These are phyloP conservation scores for Metschnikowia gruessii DNA, from an alignment of 805 yeast species.

Conservation along the genomic window DNA sequence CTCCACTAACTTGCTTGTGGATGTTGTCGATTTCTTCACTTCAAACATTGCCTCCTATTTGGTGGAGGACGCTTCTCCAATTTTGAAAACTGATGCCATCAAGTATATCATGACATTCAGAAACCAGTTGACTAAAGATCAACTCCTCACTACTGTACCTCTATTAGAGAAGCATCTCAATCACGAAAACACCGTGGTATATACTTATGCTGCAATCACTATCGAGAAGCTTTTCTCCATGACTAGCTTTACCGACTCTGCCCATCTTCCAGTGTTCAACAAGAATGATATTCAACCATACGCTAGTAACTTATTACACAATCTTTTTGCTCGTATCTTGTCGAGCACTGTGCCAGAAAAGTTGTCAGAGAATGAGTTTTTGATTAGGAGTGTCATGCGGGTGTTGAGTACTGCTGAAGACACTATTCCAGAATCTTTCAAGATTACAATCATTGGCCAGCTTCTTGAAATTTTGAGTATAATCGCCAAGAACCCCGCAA, in stretches of 20 bases:
- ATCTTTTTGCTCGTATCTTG: constrained; percentile 64
- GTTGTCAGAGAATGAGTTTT: constrained; percentile 89
- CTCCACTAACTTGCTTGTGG: constrained; percentile 78
- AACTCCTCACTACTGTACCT: constrained; percentile 76
- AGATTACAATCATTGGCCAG: constrained; percentile 55
- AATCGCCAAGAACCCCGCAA: constrained; percentile 87
- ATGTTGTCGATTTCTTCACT: constrained; percentile 82
- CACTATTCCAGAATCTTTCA: constrained; percentile 43
- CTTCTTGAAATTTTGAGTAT: constrained; percentile 64
- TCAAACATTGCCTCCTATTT: constrained; percentile 81
- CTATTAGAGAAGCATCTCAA: constrained; percentile 65
- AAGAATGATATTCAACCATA: constrained; percentile 67
- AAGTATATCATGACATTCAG: constrained; percentile 86
- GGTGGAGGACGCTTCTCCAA: constrained; percentile 62
- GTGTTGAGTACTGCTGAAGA: constrained; percentile 72
- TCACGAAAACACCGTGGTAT: constrained; percentile 68
- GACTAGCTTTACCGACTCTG: constrained; percentile 52
- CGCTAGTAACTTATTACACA: constrained; percentile 58
- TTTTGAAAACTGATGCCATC: constrained; percentile 87
- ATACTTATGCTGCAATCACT: constrained; percentile 91
- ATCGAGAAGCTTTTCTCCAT: constrained; percentile 83
- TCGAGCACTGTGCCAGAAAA: constrained; percentile 67
- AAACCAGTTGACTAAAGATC: constrained; percentile 87
- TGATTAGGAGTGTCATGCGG: constrained; percentile 87
- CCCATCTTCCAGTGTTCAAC: constrained; percentile 58